phyloP scores from a whole-genome alignment of 176 grass and related monocot species.

The Rhynchospora tenuis region DNA sequence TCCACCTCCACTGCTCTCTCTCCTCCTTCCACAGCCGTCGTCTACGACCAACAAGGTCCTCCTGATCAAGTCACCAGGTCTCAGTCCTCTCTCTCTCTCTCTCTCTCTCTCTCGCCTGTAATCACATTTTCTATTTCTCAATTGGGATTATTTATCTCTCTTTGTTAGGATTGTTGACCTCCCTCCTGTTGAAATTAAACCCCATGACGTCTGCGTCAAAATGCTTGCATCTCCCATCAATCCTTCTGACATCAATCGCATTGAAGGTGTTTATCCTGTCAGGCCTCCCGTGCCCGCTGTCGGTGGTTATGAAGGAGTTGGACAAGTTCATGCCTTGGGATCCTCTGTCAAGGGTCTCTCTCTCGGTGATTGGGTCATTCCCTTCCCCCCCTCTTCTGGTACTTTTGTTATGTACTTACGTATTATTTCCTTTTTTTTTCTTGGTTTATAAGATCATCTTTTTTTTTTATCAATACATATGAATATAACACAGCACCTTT shows the following conservation, averaged over 20 bases:
- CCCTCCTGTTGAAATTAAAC: slow-evolving; percentile 38
- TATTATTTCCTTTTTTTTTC: not conserved
- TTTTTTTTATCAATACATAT: not conserved
- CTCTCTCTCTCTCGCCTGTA: not conserved
- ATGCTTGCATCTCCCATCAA: slow-evolving; percentile 95
- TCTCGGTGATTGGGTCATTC: slow-evolving; percentile 79
- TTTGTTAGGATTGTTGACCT: slow-evolving; percentile 36
- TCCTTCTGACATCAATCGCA: slow-evolving; percentile 86
- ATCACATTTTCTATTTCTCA: not conserved
- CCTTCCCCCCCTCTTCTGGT: slow-evolving; percentile 80
- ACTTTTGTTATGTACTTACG: not conserved
- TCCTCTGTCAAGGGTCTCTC: slow-evolving; percentile 46
- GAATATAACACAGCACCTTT: not conserved
- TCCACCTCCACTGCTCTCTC: slow-evolving; percentile 24
- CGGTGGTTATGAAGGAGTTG: slow-evolving; percentile 83
- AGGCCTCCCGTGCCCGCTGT: slow-evolving; percentile 62
- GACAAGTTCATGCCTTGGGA: slow-evolving; percentile 63
- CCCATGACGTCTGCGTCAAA: slow-evolving; percentile 67
- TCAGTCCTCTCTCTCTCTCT: not conserved
- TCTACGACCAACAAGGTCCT: slow-evolving; percentile 63
- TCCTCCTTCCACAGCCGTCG: slow-evolving; percentile 52
- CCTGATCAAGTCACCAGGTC: slow-evolving; percentile 67
- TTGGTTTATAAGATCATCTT: not conserved
- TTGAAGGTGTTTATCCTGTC: slow-evolving; percentile 80
- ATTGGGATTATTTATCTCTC: not conserved